Evolutionary conservation across 176 grass and related monocot genomes (phyloP).

Genomic region (Avena insularis): DNA sequence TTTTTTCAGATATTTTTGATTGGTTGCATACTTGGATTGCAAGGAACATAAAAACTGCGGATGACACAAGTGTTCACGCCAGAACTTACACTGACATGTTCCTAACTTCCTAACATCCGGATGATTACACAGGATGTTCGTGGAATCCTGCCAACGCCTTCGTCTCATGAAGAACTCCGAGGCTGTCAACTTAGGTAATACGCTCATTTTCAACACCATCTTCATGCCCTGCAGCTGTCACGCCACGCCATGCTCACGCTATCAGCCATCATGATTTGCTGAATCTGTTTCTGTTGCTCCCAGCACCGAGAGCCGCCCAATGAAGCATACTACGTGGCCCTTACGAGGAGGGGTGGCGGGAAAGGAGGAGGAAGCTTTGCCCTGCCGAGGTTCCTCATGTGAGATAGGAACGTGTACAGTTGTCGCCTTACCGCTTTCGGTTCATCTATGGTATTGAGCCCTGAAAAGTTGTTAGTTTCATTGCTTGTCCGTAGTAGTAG

Average conservation of each 20-base stretch:
- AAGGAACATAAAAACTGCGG: background rate
- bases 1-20: conserved; percentile 15
- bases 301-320: conserved; percentile 69
- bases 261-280: background rate
- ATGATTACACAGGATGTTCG: conserved; percentile 67
- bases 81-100: background rate
- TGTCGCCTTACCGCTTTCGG: conserved; percentile 45
- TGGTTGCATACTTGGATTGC: background rate
- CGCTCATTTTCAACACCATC: background rate
- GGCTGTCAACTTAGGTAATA: conserved; percentile 76
- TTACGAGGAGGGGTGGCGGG: background rate
- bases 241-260: background rate
- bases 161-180: conserved; percentile 91
- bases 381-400: conserved; percentile 44
- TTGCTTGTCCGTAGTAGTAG: conserved; percentile 42
- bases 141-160: conserved; percentile 78
- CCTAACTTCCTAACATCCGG: conserved; percentile 25
- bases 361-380: conserved; percentile 50
- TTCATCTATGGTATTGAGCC: conserved; percentile 34
- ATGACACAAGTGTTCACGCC: background rate
- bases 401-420: conserved; percentile 73
- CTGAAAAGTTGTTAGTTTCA: conserved; percentile 52
- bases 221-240: background rate
- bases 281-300: conserved; percentile 27
- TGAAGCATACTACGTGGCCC: conserved; percentile 28